phyloP scores from a whole-genome alignment of 1,284 basidiomycete species.

The Thelephora terrestris region DNA sequence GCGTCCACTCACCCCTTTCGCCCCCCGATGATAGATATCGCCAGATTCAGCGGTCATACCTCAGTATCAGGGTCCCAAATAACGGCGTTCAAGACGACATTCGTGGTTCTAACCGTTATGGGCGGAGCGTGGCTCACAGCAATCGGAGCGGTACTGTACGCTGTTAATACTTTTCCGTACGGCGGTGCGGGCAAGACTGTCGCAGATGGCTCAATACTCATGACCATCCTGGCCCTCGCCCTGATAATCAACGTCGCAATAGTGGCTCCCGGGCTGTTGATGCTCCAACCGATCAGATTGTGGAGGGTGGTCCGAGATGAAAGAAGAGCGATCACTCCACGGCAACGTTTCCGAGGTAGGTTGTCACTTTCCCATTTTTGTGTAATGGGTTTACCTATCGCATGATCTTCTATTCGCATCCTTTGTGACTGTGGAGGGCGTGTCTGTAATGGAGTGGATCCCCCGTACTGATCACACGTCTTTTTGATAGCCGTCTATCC shows the following conservation, averaged over 20 bases:
- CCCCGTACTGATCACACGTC: no score
- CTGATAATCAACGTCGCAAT: slow-evolving; percentile 61
- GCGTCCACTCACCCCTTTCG: slow-evolving; percentile 7
- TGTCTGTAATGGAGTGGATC: background rate
- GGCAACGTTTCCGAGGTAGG: slow-evolving; percentile 70
- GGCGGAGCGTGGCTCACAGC: slow-evolving; percentile 52
- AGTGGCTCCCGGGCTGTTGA: slow-evolving; percentile 56
- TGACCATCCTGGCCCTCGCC: slow-evolving; percentile 51
- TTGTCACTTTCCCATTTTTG: slow-evolving; percentile 5
- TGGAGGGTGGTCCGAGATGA: slow-evolving; percentile 44
- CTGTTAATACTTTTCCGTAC: slow-evolving; percentile 47
- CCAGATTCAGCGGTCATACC: slow-evolving; percentile 41
- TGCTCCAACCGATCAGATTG: slow-evolving; percentile 59
- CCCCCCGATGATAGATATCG: slow-evolving; percentile 28
- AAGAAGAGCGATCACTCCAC: slow-evolving; percentile 55
- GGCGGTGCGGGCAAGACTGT: slow-evolving; percentile 34
- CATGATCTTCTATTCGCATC: background rate
- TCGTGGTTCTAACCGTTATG: slow-evolving; percentile 47
- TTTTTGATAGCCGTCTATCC: slow-evolving; percentile 52
- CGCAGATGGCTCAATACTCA: slow-evolving; percentile 63
- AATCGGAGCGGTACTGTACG: slow-evolving; percentile 58
- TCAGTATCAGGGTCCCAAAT: slow-evolving; percentile 53
- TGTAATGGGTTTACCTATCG: background rate
- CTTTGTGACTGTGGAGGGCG: background rate
- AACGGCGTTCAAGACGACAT: slow-evolving; percentile 58